Conservation (phyloP, 2,329 filamentous ascomycete genomes). For the Fonsecaea monophora region DNA sequence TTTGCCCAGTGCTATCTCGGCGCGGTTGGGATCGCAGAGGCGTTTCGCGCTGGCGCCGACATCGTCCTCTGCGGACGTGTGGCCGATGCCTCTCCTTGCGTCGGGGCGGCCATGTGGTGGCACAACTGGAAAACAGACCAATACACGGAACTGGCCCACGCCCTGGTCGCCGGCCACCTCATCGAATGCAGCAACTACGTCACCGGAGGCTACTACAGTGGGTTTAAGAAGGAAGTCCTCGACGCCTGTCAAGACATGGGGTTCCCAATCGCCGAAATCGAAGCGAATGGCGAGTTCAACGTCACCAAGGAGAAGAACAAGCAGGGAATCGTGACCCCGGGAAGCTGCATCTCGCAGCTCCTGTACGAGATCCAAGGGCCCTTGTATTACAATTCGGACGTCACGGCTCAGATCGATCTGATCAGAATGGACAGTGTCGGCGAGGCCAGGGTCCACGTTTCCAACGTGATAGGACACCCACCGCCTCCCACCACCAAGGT, state of each 20-base stretch:
- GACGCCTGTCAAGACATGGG: conserved; percentile 28
- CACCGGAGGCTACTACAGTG: conserved; percentile 61
- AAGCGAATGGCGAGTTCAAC: conserved; percentile 27
- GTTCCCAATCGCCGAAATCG: conserved; percentile 41
- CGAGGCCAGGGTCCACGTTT: too few species aligned
- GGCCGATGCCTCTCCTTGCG: too few species aligned
- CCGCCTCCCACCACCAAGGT: conserved; percentile 55
- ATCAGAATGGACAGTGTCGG: too few species aligned
- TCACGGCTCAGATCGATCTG: too few species aligned
- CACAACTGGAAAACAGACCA: conserved; percentile 58
- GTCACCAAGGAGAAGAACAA: conserved; percentile 28
- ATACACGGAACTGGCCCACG: conserved; percentile 43
- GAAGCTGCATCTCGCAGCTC: conserved; percentile 39
- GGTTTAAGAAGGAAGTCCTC: conserved; percentile 44
- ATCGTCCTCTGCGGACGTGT: too few species aligned
- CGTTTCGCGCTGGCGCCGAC: too few species aligned
- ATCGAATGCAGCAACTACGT: conserved; percentile 54
- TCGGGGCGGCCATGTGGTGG: conserved; percentile 57
- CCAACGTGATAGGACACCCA: conserved; percentile 42
- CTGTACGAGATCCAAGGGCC: conserved; percentile 56
- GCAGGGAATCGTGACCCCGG: conserved; percentile 33
- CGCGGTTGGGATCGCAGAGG: too few species aligned
- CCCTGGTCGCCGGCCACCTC: conserved; percentile 42
- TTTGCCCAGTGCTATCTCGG: too few species aligned
- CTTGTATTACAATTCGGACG: conserved; percentile 54